Conservation (phyloP, 257 asterid species). For the Haberlea rhodopensis region DNA sequence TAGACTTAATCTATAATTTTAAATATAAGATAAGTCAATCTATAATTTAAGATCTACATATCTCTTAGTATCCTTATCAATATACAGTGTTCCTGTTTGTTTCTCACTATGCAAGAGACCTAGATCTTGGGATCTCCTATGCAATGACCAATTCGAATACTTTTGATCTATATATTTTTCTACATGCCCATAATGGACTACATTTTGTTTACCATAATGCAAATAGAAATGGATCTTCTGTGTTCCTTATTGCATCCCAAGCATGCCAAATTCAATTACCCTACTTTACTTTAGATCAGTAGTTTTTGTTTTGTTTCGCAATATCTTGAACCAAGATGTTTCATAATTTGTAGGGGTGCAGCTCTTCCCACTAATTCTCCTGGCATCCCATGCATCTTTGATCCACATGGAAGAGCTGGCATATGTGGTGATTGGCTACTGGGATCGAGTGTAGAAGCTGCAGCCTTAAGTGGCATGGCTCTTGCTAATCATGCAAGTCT, state of each 20-base stretch:
- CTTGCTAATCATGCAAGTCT: conserved; percentile 83
- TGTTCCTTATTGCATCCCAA: neutral
- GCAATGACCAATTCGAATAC: neutral
- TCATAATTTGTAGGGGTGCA: conserved; percentile 73
- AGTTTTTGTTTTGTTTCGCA: conserved; percentile 14
- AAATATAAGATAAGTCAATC: too few relatives aligned
- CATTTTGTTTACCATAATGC: neutral
- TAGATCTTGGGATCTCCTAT: too few relatives aligned
- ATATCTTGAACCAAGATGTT: conserved; percentile 15
- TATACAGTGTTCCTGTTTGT: too few relatives aligned
- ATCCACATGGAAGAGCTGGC: conserved; percentile 94
- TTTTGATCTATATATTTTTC: too few relatives aligned
- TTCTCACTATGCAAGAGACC: neutral
- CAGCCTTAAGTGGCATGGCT: conserved; percentile 92
- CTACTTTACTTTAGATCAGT: neutral
- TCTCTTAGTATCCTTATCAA: too few relatives aligned
- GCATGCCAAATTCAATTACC: neutral
- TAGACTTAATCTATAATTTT: too few relatives aligned
- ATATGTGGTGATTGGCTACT: conserved; percentile 96
- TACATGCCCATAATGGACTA: too few relatives aligned
- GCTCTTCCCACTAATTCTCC: conserved; percentile 96
- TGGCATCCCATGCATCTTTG: conserved; percentile 80
- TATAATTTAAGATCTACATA: too few relatives aligned
- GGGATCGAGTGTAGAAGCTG: conserved; percentile 90
- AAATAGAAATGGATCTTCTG: neutral